Evolutionary conservation across 2,329 filamentous ascomycete genomes (phyloP).

Genomic region (Monilinia fructicola): DNA sequence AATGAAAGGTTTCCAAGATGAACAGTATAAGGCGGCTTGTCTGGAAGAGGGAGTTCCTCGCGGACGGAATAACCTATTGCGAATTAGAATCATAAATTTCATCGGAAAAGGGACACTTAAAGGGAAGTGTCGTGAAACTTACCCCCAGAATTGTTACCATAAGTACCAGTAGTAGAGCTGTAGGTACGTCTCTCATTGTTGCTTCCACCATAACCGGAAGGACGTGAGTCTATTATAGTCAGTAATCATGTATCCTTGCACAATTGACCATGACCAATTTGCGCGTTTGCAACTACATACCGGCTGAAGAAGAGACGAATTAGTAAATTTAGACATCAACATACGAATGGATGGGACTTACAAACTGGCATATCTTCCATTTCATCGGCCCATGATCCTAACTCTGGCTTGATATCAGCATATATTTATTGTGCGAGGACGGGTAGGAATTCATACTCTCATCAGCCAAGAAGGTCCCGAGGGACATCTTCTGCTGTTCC

Average conservation of each 20-base stretch:
- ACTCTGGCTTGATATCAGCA: slow-evolving; percentile 49
- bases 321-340: slow-evolving; percentile 30
- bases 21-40: slow-evolving; percentile 90
- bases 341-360: slow-evolving; percentile 32
- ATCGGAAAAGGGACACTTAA: not conserved
- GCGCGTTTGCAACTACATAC: slow-evolving; percentile 34
- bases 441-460: slow-evolving; percentile 63
- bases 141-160: slow-evolving; percentile 39
- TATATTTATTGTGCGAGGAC: slow-evolving; percentile 45
- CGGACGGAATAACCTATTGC: slow-evolving; percentile 59
- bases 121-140: slow-evolving; percentile 21
- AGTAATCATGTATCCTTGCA: slow-evolving; percentile 23
- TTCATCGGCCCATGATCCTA: slow-evolving; percentile 97
- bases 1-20: slow-evolving; percentile 97
- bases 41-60: slow-evolving; percentile 81
- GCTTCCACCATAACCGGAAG: slow-evolving; percentile 35
- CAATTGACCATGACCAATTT: slow-evolving; percentile 17
- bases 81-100: slow-evolving; percentile 27
- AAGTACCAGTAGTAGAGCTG: slow-evolving; percentile 38
- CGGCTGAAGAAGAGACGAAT: slow-evolving; percentile 35
- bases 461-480: slow-evolving; percentile 92
- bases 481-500: slow-evolving; percentile 92
- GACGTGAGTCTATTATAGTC: slow-evolving; percentile 39
- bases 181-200: slow-evolving; percentile 40
- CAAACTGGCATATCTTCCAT: slow-evolving; percentile 71